Base-by-base conservation (phyloP, 139 green algal genomes). In the Coccomyxa sp. region DNA sequence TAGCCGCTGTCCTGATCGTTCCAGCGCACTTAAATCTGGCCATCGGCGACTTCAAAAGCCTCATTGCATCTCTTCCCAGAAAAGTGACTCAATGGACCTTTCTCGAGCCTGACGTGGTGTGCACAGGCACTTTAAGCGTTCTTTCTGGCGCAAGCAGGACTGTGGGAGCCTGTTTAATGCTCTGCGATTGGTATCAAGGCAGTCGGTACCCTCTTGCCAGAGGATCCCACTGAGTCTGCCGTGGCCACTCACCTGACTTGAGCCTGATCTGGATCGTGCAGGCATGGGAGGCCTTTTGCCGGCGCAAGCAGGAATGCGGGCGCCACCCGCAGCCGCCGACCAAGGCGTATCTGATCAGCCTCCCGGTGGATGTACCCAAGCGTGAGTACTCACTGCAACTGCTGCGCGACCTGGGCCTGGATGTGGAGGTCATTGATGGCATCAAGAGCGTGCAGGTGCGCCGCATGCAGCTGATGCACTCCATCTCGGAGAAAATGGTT, bases 391-490 rank as follows among this genome's bases (percentile, higher is more conserved):
- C 71, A 10, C 71, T 45, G 71, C 14, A 31, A 12, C 71, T 51
- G 71, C 71, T 77, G 10, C 23, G 71, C 23, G 27, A 38, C 23
- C 71, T 77, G 71, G 71, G 71, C 21, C 27, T 77, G 21, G 71
- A 77, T 16, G 71, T 77, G 71, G 71, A 77, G 27, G 27, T 77
- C 71, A 38, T 77, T 1, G 23, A 77, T 3, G 71, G 71, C 21
- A 32, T 77, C 23, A 77, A 77, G 27, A 77, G 71, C 27, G n/a
- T 38, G 27, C 71, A 77, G 71, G 71, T 77, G 66, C 66, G 66
- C 66, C 66, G 38, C 38, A 51, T 11, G 38, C 38, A 51, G 7
- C n/a, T 51, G 3, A 11, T 51, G 38, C 38, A 51, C 63, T 28
- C 4, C 63, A 4, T 71, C 21, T 71, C 63, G 21, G 18, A 71